Percentiles rank a stretch among this genome's conserved stretches.
Evolutionary conservation across 768 basidiomycete species (phyloP).

Genomic region (Auricularia auricula-judae): DNA sequence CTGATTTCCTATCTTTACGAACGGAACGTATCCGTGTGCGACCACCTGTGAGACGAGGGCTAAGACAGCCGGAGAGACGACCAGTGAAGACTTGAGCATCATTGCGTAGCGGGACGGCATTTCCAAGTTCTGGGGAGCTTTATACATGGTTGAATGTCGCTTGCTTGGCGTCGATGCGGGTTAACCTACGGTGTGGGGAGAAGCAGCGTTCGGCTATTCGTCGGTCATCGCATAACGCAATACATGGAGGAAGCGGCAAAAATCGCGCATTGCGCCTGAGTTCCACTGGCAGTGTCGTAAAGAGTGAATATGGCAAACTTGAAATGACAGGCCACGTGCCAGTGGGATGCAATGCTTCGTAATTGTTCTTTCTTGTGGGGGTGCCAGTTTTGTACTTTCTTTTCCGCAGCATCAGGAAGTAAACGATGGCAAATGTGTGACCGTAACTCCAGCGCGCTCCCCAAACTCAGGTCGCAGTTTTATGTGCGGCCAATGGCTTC

Average conservation of each 20-base stretch:
- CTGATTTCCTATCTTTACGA: slow-evolving; percentile 4
- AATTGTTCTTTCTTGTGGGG: no score
- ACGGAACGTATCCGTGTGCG: slow-evolving; percentile 3
- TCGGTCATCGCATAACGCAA: neutral
- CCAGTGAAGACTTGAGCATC: neutral
- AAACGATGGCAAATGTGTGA: no score
- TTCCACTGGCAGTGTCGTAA: no score
- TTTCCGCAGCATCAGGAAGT: no score
- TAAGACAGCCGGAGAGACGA: neutral
- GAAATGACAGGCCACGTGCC: neutral
- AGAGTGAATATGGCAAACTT: neutral
- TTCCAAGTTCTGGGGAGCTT: neutral
- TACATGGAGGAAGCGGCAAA: neutral
- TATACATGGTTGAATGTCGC: neutral
- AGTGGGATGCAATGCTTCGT: no score
- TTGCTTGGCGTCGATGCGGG: neutral
- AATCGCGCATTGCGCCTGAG: neutral
- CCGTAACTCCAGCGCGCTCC: no score
- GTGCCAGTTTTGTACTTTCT: no score
- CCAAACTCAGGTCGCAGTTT: no score
- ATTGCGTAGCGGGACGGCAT: neutral
- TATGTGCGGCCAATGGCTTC: no score
- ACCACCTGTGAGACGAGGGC: slow-evolving; percentile 1
- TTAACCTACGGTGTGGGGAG: neutral
- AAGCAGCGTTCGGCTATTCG: neutral